Conservation (phyloP, 2,329 filamentous ascomycete genomes). For the Myriosclerotinia curreyana region DNA sequence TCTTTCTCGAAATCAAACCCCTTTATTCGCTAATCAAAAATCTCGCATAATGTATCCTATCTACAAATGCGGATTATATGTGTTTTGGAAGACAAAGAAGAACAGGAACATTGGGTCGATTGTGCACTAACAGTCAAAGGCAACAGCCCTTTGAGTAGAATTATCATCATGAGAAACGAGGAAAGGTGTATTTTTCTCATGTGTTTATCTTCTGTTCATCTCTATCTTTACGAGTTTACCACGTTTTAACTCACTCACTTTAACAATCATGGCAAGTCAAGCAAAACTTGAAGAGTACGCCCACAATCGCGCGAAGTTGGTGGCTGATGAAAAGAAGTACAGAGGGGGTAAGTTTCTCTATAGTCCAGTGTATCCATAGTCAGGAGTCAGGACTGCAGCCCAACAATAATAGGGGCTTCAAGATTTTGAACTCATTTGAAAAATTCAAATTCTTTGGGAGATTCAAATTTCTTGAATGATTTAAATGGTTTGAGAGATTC, state of each 20-base stretch:
- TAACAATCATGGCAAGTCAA: neutral
- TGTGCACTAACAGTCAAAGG: neutral
- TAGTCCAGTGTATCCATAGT: too few relatives aligned
- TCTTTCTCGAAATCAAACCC: neutral
- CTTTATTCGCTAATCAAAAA: neutral
- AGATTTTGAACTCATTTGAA: too few relatives aligned
- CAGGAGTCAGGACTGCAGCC: too few relatives aligned
- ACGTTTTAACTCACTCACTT: neutral
- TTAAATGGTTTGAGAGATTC: too few relatives aligned
- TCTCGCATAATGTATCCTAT: neutral
- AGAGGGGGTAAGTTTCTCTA: neutral
- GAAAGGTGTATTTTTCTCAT: neutral
- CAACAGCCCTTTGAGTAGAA: too few relatives aligned
- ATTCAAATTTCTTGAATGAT: too few relatives aligned
- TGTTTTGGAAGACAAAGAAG: neutral
- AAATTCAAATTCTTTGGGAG: too few relatives aligned
- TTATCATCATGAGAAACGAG: neutral
- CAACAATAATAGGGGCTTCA: too few relatives aligned
- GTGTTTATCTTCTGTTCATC: neutral
- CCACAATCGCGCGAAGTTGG: neutral
- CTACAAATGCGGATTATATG: neutral
- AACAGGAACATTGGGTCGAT: neutral
- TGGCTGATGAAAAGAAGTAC: neutral
- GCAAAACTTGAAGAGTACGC: neutral
- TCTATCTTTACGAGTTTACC: neutral